Base-by-base conservation (phyloP, 768 basidiomycete genomes). In the Boletus patriciae region DNA sequence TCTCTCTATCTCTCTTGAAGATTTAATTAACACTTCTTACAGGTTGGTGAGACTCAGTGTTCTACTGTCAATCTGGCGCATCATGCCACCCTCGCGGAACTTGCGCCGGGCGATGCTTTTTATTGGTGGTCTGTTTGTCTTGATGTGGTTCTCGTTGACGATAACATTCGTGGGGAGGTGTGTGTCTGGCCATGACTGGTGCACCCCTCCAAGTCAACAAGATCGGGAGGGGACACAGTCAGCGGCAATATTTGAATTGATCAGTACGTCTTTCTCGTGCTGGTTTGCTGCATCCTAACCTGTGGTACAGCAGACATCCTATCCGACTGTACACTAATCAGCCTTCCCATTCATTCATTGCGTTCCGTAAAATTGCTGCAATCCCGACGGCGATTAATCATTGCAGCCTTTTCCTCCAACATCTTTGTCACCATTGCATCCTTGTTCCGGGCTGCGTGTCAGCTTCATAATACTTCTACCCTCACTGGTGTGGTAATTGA, bases 251-350 rank as follows among this genome's bases (percentile, higher is more conserved):
- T 55, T 50, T 47, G 66, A 65, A 49, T 49, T 67, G 15, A 54
- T 52, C n/a, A 18, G 66, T 62, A 43, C 25, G 54, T 48, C 25
- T 38, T 49, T 50, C 23, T 41, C 19, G 23, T 41, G 29, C 8
- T 27, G 6, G 6, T 41, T 33, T 25, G 11, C 5, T 25, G 23
- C 9, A 37, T 41, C 23, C 52, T 61, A 41, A 64, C 27, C 46
- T 5, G 51, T 18, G 43, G 31, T 6, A 43, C 44, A 69, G 66
- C 54, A 18, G 60, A 70, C 31, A 43, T 70, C 34, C 27, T 70
- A 11, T 60, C 64, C 13, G 67, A 62, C 34, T 36, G 38, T 12
- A 48, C 46, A 18, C 38, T 64, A 10, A 50, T 69, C 27, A 11
- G 23, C 44, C 37, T 64, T 44, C 51, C 62, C 9, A 52, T 64